Evolutionary conservation across 768 basidiomycete genomes (phyloP).

Genomic region (Trametopsis cervina): DNA sequence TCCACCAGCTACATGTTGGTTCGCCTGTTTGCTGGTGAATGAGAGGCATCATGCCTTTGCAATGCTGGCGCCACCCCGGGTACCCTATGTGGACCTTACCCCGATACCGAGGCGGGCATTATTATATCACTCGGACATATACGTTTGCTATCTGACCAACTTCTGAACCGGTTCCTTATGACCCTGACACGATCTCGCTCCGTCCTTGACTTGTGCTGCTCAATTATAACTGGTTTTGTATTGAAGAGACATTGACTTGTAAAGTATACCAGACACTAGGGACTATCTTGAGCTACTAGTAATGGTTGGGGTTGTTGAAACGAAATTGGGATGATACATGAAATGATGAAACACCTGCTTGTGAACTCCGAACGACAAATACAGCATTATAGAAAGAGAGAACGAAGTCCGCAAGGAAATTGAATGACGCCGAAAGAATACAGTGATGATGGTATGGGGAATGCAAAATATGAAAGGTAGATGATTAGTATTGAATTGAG

Average conservation of each 20-base stretch:
- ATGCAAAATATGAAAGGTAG: no score
- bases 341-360: neutral
- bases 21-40: slow-evolving; percentile 87
- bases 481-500: no score
- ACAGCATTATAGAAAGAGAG: no score
- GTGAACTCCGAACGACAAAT: neutral
- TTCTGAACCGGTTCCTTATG: no score
- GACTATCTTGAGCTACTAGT: neutral
- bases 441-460: neutral
- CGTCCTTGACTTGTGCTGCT: neutral
- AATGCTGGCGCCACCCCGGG: neutral
- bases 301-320: neutral
- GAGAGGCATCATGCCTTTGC: slow-evolving; percentile 13
- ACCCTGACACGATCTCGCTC: neutral
- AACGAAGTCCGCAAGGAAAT: no score
- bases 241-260: neutral
- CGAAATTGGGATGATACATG: neutral
- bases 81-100: no score
- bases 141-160: neutral
- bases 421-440: neutral
- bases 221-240: neutral
- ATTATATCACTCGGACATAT: neutral
- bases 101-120: no score
- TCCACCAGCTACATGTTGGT: slow-evolving; percentile 78
- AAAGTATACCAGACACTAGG: neutral